phyloP scores from a whole-genome alignment of 2,329 filamentous ascomycete genomes.

The Botrytis fabae region DNA sequence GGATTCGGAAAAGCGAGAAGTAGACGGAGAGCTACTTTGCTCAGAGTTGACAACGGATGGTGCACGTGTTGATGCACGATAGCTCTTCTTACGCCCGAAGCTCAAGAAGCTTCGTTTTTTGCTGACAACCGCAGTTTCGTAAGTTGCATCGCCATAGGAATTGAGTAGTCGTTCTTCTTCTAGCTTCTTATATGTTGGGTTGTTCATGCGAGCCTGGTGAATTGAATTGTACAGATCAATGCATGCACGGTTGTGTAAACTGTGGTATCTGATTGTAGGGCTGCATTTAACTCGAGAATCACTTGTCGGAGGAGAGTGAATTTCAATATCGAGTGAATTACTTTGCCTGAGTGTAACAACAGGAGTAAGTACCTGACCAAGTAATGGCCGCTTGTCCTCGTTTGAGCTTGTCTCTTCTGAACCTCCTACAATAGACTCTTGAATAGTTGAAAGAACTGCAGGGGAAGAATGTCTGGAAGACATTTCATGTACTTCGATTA shows the following conservation, averaged over 20 bases:
- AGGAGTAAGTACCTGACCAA: slow-evolving; percentile 84
- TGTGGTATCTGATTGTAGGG: slow-evolving; percentile 75
- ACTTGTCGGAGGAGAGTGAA: slow-evolving; percentile 78
- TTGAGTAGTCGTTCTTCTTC: slow-evolving; percentile 68
- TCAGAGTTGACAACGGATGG: slow-evolving; percentile 61
- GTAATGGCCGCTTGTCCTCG: slow-evolving; percentile 48
- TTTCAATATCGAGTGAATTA: slow-evolving; percentile 89
- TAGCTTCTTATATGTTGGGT: slow-evolving; percentile 77
- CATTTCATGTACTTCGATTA: slow-evolving; percentile 57
- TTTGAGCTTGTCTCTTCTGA: slow-evolving; percentile 30
- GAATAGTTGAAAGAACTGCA: slow-evolving; percentile 15
- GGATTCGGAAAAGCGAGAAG: slow-evolving; percentile 66
- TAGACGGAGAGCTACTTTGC: slow-evolving; percentile 72
- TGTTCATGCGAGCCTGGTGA: slow-evolving; percentile 86
- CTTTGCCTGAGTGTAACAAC: slow-evolving; percentile 87
- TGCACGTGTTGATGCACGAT: slow-evolving; percentile 61
- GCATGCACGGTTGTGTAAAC: slow-evolving; percentile 73
- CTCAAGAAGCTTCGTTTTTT: slow-evolving; percentile 50
- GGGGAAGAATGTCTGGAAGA: slow-evolving; percentile 38
- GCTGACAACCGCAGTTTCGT: slow-evolving; percentile 45
- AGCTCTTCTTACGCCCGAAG: slow-evolving; percentile 45
- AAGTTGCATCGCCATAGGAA: slow-evolving; percentile 60
- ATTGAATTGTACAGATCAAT: slow-evolving; percentile 81
- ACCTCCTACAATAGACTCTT: slow-evolving; percentile 20
- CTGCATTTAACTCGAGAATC: slow-evolving; percentile 69